These are phyloP conservation scores for Cucurbita pepo DNA, from an alignment of 306 rosid genomes.

Conservation along the genomic window DNA sequence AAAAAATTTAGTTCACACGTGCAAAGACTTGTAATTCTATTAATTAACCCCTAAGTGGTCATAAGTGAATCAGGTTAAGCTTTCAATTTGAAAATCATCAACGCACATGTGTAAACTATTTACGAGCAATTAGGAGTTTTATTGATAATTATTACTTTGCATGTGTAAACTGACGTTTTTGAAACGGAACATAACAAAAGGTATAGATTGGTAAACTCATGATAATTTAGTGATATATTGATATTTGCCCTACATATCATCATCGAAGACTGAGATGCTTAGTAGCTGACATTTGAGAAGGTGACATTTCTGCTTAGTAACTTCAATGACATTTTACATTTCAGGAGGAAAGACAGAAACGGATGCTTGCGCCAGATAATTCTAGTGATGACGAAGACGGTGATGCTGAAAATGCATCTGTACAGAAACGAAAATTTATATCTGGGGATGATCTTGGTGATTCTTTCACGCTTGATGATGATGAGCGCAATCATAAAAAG, in stretches of 20 bases:
- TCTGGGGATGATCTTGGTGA: constrained; percentile 97
- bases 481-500: constrained; percentile 27
- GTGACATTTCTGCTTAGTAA: not conserved
- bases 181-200: no score
- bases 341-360: constrained; percentile 77
- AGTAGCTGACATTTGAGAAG: not conserved
- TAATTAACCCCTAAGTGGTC: no score
- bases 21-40: no score
- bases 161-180: no score
- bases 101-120: no score
- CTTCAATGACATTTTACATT: not conserved
- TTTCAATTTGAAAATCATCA: no score
- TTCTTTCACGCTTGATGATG: constrained; percentile 53
- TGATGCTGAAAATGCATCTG: constrained; percentile 32
- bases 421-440: constrained; percentile 31
- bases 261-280: not conserved
- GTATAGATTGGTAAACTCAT: no score
- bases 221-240: no score
- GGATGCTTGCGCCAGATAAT: constrained; percentile 59
- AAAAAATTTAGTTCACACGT: no score
- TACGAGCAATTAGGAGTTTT: no score
- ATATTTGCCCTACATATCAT: not conserved
- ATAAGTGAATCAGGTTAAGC: no score
- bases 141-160: no score
- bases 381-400: constrained; percentile 62